phyloP scores from a whole-genome alignment of 176 grass and related monocot species.

The Aegilops umbellulata region DNA sequence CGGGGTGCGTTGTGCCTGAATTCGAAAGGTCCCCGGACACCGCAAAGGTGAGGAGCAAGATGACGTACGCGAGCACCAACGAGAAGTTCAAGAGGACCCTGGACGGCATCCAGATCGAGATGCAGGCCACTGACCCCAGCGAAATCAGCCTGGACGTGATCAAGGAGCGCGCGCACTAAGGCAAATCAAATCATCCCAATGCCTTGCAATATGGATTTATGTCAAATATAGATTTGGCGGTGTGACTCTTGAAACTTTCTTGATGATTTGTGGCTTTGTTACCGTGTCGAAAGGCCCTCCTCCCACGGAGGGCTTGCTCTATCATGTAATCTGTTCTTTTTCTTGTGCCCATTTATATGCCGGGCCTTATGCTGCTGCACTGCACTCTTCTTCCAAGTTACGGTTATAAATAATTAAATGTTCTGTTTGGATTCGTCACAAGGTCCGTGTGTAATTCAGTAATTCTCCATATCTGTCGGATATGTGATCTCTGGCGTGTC shows the following conservation, averaged over 20 bases:
- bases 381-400: conserved; percentile 24
- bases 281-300: conserved; percentile 38
- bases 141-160: conserved; percentile 70
- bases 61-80: conserved; percentile 81
- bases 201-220: conserved; percentile 36
- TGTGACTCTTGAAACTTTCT: conserved; percentile 35
- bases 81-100: conserved; percentile 59
- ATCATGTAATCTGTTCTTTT: conserved; percentile 34
- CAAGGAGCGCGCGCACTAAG: conserved; percentile 52
- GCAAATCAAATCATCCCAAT: no score
- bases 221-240: conserved; percentile 45
- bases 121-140: conserved; percentile 74
- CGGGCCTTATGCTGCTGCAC: conserved; percentile 24
- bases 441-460: not conserved
- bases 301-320: conserved; percentile 38
- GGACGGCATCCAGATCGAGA: conserved; percentile 70
- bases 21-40: conserved; percentile 58
- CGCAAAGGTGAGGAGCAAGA: conserved; percentile 83
- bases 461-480: not conserved
- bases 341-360: conserved; percentile 12
- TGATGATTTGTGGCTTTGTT: conserved; percentile 54
- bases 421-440: conserved; percentile 7
- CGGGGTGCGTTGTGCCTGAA: not conserved
- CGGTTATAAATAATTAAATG: conserved; percentile 36
- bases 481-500: no score